Evolutionary conservation across 2,329 filamentous ascomycete genomes (phyloP).

Genomic region (Microsporum canis): DNA sequence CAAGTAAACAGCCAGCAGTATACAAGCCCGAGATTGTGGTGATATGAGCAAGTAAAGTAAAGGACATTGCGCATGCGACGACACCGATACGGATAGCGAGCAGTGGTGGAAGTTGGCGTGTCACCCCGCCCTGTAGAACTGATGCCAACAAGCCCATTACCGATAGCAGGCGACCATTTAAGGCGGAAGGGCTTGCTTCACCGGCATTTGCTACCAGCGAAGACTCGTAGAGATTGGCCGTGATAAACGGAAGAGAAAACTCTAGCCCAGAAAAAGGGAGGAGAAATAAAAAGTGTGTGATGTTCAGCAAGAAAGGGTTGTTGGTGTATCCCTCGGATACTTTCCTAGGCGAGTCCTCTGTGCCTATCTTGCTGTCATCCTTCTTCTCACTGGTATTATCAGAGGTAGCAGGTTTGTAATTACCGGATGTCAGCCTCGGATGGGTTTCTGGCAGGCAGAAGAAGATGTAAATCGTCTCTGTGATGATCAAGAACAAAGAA

Average conservation of each 20-base stretch:
- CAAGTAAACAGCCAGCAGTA: slow-evolving; percentile 67
- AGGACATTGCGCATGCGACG: slow-evolving; percentile 63
- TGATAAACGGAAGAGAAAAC: slow-evolving; percentile 95
- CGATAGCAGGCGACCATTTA: slow-evolving; percentile 77
- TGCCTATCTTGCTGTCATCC: slow-evolving; percentile 18
- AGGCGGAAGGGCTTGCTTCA: slow-evolving; percentile 43
- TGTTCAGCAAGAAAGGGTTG: slow-evolving; percentile 69
- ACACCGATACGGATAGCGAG: slow-evolving; percentile 70
- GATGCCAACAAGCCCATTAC: slow-evolving; percentile 87
- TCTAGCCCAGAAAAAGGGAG: slow-evolving; percentile 98
- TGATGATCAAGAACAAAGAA: slow-evolving; percentile 69
- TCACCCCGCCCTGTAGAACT: slow-evolving; percentile 85
- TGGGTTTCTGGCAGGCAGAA: slow-evolving; percentile 70
- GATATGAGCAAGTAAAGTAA: slow-evolving; percentile 64
- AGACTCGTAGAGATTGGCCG: slow-evolving; percentile 83
- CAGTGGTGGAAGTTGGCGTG: slow-evolving; percentile 70
- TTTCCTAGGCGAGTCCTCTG: slow-evolving; percentile 15
- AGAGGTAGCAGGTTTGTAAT: slow-evolving; percentile 6
- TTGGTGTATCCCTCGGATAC: slow-evolving; percentile 45
- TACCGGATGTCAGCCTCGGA: slow-evolving; percentile 33
- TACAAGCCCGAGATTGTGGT: slow-evolving; percentile 62
- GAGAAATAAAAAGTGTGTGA: slow-evolving; percentile 79
- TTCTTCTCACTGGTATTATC: slow-evolving; percentile 16
- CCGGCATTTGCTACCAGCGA: slow-evolving; percentile 25
- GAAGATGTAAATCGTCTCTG: slow-evolving; percentile 84